phyloP scores from a whole-genome alignment of 805 yeast genomes.

The Metschnikowia hibisci region DNA sequence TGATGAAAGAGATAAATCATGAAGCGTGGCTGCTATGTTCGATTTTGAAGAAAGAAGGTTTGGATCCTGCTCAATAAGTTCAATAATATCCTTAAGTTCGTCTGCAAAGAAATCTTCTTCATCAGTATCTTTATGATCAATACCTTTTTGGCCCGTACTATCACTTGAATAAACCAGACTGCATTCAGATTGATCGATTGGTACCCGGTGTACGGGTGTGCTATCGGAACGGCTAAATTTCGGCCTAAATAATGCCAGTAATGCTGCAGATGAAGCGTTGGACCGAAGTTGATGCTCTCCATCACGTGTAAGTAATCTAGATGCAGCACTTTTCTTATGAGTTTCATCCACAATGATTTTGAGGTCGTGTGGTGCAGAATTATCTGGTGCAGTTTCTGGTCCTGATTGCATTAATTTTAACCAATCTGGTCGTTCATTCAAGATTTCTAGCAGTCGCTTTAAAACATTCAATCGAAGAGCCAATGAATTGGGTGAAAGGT shows the following conservation, averaged over 20 bases:
- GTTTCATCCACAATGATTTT: constrained; percentile 9
- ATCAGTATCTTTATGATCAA: background rate
- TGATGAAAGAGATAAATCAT: constrained; percentile 51
- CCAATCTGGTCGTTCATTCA: constrained; percentile 59
- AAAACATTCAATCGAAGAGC: constrained; percentile 72
- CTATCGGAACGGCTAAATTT: constrained; percentile 35
- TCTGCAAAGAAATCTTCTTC: constrained; percentile 25
- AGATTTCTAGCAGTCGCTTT: constrained; percentile 70
- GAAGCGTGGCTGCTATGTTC: constrained; percentile 51
- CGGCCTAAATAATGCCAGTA: constrained; percentile 44
- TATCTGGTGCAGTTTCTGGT: constrained; percentile 5
- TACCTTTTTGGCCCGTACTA: background rate
- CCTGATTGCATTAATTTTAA: constrained; percentile 20
- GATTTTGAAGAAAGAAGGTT: constrained; percentile 29
- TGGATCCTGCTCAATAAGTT: constrained; percentile 40
- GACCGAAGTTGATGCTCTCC: constrained; percentile 31
- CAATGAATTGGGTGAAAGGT: constrained; percentile 73
- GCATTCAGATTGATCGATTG: background rate
- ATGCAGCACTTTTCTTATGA: background rate
- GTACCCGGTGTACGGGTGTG: constrained; percentile 21
- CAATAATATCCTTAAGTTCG: constrained; percentile 48
- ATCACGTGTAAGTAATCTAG: constrained; percentile 3
- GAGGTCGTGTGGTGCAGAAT: background rate
- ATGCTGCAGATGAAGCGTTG: constrained; percentile 45
- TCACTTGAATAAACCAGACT: background rate